These are phyloP conservation scores for Mucor sp. DNA, from an alignment of 371 early-diverging fungal genomes.

Conservation along the genomic window DNA sequence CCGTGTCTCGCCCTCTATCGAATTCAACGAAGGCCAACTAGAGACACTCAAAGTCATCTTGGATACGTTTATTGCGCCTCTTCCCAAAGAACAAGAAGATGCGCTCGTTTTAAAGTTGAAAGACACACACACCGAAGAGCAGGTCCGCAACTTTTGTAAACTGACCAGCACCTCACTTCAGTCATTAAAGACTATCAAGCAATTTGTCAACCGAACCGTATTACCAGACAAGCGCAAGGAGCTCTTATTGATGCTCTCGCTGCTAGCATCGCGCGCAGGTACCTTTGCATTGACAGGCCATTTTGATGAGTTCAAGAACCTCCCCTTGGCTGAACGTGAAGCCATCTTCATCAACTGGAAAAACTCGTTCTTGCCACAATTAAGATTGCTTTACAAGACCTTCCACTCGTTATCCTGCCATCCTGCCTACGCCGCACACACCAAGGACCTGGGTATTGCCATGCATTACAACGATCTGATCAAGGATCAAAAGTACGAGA, in stretches of 20 bases:
- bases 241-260: conserved; percentile 26
- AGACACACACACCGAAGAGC: conserved; percentile 16
- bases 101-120: conserved; percentile 13
- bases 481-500: conserved; percentile 18
- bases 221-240: conserved; percentile 42
- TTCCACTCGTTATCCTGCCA: conserved; percentile 30
- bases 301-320: conserved; percentile 46
- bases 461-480: conserved; percentile 21
- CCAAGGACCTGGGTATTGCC: not conserved
- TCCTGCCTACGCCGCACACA: conserved; percentile 24
- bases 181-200: conserved; percentile 6
- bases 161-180: conserved; percentile 14
- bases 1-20: conserved; percentile 2
- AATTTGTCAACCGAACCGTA: conserved; percentile 32
- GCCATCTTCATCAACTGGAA: conserved; percentile 48
- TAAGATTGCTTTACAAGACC: conserved; percentile 45
- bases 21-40: conserved; percentile 9
- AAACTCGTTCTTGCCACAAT: conserved; percentile 47
- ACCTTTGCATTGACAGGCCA: conserved; percentile 60
- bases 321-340: conserved; percentile 52
- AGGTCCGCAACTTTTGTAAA: conserved; percentile 17
- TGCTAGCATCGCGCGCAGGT: conserved; percentile 49
- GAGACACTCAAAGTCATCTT: conserved; percentile 16
- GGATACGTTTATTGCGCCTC: conserved; percentile 21
- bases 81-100: conserved; percentile 22